Conservation (phyloP, 805 yeast species). For the Sungouiozyma intestinalis region DNA sequence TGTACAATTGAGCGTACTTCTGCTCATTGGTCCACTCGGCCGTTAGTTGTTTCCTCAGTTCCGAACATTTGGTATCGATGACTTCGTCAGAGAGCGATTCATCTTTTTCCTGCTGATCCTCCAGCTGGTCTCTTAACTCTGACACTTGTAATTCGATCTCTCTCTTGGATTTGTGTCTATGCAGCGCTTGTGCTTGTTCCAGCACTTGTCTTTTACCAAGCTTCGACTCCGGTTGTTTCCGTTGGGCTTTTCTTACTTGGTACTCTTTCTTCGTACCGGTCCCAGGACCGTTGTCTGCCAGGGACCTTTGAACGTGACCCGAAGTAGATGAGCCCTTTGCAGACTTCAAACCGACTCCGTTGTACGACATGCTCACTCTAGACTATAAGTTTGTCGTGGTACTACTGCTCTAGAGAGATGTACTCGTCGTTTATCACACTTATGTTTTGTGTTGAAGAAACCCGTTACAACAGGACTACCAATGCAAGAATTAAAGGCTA, state of each 20-base stretch:
- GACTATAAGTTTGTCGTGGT: too few species aligned
- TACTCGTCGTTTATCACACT: too few species aligned
- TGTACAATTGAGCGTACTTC: conserved; percentile 7
- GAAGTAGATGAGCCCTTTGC: conserved; percentile 29
- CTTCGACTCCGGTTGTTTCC: background rate
- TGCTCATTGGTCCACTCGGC: conserved; percentile 7
- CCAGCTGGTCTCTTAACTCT: conserved; percentile 20
- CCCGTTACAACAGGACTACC: too few species aligned
- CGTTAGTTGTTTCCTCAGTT: conserved; percentile 9
- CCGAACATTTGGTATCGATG: conserved; percentile 15
- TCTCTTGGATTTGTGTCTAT: conserved; percentile 14
- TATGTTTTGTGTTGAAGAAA: too few species aligned
- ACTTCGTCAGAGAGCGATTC: conserved; percentile 9
- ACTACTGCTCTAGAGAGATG: too few species aligned
- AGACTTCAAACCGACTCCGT: conserved; percentile 24
- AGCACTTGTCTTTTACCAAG: background rate
- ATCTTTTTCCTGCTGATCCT: conserved; percentile 12
- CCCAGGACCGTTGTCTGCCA: conserved; percentile 12
- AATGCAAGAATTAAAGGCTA: too few species aligned
- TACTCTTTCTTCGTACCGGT: conserved; percentile 6
- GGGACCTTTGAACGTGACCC: conserved; percentile 25
- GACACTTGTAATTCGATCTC: conserved; percentile 23
- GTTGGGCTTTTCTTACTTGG: background rate
- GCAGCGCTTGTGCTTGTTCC: background rate
- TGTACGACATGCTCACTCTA: conserved; percentile 17